Conservation (phyloP, 208 protist genomes). For the Acanthamoeba royreba region DNA sequence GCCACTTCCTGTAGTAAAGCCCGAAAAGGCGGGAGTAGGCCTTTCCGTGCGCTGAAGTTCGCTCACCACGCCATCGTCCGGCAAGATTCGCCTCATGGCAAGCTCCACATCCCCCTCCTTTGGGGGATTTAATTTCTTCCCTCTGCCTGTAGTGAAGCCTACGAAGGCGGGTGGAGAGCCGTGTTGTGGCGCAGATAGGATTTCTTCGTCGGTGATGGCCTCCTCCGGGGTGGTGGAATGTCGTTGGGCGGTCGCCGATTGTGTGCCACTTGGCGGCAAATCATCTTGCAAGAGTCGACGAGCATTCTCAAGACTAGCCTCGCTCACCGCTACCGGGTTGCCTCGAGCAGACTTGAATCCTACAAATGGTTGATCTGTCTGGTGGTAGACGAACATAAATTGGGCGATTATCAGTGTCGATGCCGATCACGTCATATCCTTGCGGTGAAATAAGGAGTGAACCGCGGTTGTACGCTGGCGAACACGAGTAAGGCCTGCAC, state of each 20-base stretch:
- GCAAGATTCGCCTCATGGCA: not conserved
- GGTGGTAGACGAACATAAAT: not conserved
- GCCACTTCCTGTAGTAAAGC: not conserved
- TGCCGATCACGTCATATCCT: no score
- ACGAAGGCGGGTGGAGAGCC: not conserved
- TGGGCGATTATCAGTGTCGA: not conserved
- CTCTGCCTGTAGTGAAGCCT: not conserved
- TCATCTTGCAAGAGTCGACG: not conserved
- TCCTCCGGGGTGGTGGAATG: not conserved
- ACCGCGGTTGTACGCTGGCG: no score
- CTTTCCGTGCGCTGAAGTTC: no score
- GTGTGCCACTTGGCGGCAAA: not conserved
- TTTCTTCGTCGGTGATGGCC: no score
- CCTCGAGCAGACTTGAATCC: conserved; percentile 23
- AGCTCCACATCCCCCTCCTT: not conserved
- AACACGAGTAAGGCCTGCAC: no score
- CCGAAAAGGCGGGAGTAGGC: not conserved
- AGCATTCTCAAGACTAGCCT: not conserved
- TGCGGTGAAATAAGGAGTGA: no score
- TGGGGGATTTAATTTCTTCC: not conserved
- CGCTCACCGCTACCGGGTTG: not conserved
- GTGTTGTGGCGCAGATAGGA: no score
- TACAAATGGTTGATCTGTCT: not conserved
- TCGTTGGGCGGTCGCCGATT: no score
- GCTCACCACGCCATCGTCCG: not conserved